Conservation (phyloP, 2,329 filamentous ascomycete species). For the Penicillium sclerotiorum region DNA sequence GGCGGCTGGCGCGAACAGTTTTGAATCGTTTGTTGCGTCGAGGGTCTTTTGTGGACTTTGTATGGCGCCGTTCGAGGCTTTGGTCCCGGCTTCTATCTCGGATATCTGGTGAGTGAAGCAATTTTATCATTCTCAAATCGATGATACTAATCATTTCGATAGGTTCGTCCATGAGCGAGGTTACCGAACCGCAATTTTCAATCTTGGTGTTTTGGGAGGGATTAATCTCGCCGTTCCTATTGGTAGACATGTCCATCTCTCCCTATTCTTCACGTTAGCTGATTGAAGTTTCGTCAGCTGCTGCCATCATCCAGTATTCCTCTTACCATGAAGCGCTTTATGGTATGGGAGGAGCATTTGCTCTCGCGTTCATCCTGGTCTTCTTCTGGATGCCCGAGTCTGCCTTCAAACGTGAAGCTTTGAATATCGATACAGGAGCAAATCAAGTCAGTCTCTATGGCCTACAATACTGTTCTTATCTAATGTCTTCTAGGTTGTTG, state of each 20-base stretch:
- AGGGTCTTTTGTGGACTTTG: conserved; percentile 40
- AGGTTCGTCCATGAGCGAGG: conserved; percentile 49
- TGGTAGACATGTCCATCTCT: conserved; percentile 29
- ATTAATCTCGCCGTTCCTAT: conserved; percentile 47
- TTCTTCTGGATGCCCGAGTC: conserved; percentile 50
- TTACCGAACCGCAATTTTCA: conserved; percentile 45
- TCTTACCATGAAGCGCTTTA: conserved; percentile 38
- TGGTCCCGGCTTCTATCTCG: conserved; percentile 45
- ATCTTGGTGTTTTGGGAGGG: conserved; percentile 46
- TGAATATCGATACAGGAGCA: conserved; percentile 42
- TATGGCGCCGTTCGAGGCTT: conserved; percentile 44
- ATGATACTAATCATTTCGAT: background rate
- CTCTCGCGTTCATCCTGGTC: conserved; percentile 39
- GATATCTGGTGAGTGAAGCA: conserved; percentile 44
- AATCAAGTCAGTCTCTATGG: conserved; percentile 20
- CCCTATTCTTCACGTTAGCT: background rate
- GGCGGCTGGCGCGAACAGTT: conserved; percentile 35
- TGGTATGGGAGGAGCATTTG: conserved; percentile 47
- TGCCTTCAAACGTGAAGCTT: conserved; percentile 37
- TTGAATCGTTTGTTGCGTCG: conserved; percentile 34
- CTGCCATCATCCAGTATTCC: conserved; percentile 42
- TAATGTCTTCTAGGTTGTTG: conserved; percentile 4
- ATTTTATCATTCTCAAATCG: too few relatives aligned
- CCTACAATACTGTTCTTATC: background rate
- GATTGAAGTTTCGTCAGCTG: conserved; percentile 27